phyloP scores from a whole-genome alignment of 306 rosid species.

The Sicyos edulis region DNA sequence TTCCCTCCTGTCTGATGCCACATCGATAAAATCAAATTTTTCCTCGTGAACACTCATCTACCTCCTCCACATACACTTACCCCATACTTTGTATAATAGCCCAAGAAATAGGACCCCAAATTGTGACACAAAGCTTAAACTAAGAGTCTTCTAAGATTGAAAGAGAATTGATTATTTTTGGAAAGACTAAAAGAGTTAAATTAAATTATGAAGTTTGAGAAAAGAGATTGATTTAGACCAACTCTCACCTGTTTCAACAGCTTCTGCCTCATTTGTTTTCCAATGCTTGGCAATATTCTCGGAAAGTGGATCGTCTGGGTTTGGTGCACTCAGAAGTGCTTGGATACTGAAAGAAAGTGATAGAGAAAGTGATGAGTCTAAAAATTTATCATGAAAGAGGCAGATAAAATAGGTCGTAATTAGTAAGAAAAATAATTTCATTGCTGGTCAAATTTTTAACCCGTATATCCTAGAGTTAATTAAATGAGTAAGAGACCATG shows the following conservation, averaged over 20 bases:
- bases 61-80: too few relatives aligned
- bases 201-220: not conserved
- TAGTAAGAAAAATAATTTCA: not conserved
- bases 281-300: constrained; percentile 97
- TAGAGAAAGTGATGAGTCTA: not conserved
- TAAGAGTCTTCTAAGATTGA: too few relatives aligned
- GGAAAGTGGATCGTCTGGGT: constrained; percentile 95
- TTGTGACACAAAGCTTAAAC: too few relatives aligned
- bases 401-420: not conserved
- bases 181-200: not conserved
- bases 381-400: not conserved
- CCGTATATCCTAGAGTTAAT: not conserved
- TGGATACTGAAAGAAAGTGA: constrained; percentile 53
- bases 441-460: not conserved
- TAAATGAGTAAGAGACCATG: not conserved
- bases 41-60: too few relatives aligned
- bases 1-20: too few relatives aligned
- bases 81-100: too few relatives aligned
- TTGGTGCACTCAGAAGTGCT: constrained; percentile 96
- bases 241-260: constrained; percentile 83
- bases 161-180: too few relatives aligned
- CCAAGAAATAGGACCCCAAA: too few relatives aligned
- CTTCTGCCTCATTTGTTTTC: constrained; percentile 85
- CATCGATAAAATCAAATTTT: too few relatives aligned
- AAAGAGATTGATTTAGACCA: not conserved